Evolutionary conservation across 2,329 filamentous ascomycete species (phyloP).

Genomic region (Trichoderma arundinaceum): DNA sequence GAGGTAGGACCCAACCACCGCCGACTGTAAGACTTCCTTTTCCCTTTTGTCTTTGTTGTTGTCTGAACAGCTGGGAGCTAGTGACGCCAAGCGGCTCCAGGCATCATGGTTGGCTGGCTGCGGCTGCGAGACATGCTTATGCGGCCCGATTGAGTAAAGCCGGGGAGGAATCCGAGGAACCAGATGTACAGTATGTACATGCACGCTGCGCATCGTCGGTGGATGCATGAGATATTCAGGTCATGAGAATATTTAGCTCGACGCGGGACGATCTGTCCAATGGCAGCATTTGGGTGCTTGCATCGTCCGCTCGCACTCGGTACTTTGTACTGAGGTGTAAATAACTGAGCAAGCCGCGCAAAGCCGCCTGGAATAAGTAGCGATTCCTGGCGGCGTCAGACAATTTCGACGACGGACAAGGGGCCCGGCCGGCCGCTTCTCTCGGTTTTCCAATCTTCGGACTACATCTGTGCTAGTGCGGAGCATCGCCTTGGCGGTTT

Average conservation of each 20-base stretch:
- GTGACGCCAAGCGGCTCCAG: constrained; percentile 14
- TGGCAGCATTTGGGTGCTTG: too few species aligned
- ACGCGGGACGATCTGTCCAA: too few species aligned
- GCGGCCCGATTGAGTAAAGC: constrained; percentile 21
- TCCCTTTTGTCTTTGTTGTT: background rate
- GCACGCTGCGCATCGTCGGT: constrained; percentile 11
- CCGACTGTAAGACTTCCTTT: background rate
- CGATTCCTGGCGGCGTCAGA: background rate
- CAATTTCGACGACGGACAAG: constrained; percentile 3
- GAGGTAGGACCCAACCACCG: constrained; percentile 8
- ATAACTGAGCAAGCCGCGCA: background rate
- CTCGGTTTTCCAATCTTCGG: background rate
- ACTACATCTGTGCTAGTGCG: too few species aligned
- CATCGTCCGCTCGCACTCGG: too few species aligned
- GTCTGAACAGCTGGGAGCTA: constrained; percentile 15
- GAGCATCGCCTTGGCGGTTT: too few species aligned
- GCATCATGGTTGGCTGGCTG: constrained; percentile 12
- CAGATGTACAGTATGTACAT: background rate
- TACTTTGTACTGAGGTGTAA: too few species aligned
- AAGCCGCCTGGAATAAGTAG: background rate
- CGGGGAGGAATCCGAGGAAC: constrained; percentile 8
- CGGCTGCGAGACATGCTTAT: constrained; percentile 32
- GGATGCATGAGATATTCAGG: constrained; percentile 16
- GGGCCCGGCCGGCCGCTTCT: constrained; percentile 5
- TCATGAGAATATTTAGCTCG: background rate